Conservation (phyloP, 768 basidiomycete genomes). For the Auriscalpium microsporum region DNA sequence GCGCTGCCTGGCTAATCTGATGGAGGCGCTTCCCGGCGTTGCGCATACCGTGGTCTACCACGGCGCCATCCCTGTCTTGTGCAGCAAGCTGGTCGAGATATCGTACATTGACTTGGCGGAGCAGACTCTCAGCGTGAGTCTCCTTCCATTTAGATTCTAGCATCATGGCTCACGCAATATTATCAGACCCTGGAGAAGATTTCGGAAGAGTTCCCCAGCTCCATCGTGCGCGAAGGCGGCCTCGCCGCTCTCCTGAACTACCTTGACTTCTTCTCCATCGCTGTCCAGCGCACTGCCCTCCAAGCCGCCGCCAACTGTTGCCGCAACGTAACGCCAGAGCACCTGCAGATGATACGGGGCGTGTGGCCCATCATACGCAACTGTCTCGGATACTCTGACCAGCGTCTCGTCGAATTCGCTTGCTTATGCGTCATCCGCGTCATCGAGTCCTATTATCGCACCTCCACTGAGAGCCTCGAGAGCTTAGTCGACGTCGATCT, state of each 20-base stretch:
- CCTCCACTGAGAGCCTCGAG: conserved; percentile 81
- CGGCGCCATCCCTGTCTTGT: conserved; percentile 95
- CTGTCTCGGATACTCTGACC: conserved; percentile 86
- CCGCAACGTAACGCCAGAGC: conserved; percentile 81
- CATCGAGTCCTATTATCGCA: conserved; percentile 85
- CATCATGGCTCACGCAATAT: conserved; percentile 13
- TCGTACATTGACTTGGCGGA: conserved; percentile 97
- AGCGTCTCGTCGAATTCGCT: conserved; percentile 95
- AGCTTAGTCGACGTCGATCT: conserved; percentile 70
- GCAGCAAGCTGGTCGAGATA: conserved; percentile 95
- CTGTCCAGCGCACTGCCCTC: conserved; percentile 92
- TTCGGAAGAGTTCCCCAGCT: conserved; percentile 92
- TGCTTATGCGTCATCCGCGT: conserved; percentile 92
- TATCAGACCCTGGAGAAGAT: conserved; percentile 93
- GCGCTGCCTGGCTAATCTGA: conserved; percentile 92
- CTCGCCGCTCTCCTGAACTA: conserved; percentile 88
- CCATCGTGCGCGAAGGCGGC: conserved; percentile 94
- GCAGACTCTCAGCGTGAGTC: conserved; percentile 90
- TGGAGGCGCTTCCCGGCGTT: conserved; percentile 97
- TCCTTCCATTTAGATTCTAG: neutral
- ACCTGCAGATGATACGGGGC: conserved; percentile 80
- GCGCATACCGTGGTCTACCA: conserved; percentile 97
- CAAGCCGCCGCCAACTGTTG: conserved; percentile 98
- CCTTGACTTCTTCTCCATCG: conserved; percentile 97
- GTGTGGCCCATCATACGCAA: conserved; percentile 92